Base-by-base conservation (phyloP, 345 rosid species). In the Gossypium ekmanianum region DNA sequence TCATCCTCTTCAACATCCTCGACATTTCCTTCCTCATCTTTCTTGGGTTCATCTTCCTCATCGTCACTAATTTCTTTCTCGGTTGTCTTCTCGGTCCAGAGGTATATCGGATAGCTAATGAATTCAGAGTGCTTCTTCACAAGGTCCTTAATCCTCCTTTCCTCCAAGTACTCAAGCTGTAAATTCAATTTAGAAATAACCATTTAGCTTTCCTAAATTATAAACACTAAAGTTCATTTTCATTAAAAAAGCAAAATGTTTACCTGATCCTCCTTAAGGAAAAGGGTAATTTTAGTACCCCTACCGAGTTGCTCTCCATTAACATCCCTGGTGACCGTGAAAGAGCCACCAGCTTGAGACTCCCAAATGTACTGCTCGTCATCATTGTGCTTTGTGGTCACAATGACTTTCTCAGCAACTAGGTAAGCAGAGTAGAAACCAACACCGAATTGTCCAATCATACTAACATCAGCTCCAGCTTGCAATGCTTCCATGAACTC, bases 391-490 rank as follows among this genome's bases (percentile, higher is more conserved):
- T 90, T 93, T 0, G 94, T 80, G 0, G 94, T 93, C 54, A 91
- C 98, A 16, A 91, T 78, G 11, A 93, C 97, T 78, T 84, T 93
- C 75, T 93, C 97, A 0, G 98, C 94, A 11, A 91, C 97, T 12
- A 93, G 92, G 50, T 93, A 93, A n/a, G 98, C 92, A 51, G 98
- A 93, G 83, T 93, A 93, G 85, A 93, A 93, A 65, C 98, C 97
- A 6, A 93, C 98, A 75, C 93, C 98, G 14, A 93, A 93, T 43
- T 93, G 98, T 11, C 98, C 97, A 20, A 93, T 93, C 98, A 93
- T 93, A 75, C 97, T 91, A 16, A 93, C 97, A 68, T 93, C 97
- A n/a, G 97, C 98, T 0, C 98, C 98, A 34, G 94, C 94, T 77
- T 88, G 93, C 70, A 93, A 72, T 7, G 98, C 98, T 74, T 93